Base-by-base conservation (phyloP, 2,329 filamentous ascomycete species). In the Neocucurbitaria cava region DNA sequence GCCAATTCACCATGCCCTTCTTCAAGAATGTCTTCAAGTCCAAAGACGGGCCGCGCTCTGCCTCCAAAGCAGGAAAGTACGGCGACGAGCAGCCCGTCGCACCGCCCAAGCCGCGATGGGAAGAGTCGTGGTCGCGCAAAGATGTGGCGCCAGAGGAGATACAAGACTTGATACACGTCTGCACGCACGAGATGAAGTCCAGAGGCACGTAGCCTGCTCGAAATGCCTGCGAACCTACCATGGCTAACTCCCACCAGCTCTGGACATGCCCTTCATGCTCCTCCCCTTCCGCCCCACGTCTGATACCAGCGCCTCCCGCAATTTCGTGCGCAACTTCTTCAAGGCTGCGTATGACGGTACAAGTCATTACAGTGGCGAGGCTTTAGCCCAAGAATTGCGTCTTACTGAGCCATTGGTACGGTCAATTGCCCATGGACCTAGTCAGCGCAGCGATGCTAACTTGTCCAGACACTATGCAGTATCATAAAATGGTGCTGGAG, bases 401-500 rank as follows among this genome's bases (percentile, higher is more conserved):
- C 87, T 99, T 80, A 91, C 90, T 23, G 94, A 97, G 77, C 92
- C 94, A 54, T 92, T 96, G 89, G 94, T 97, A 83, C 63, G 86
- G 20, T 23, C 39, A 46, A 20, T 18, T 17, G 31, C 31, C 31
- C 13, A 10, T 13, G 17, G 3, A 6, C 17, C 13, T 17, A 35
- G 13, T n/a, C 31, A 35, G 31, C 31, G 31, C 31, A 36, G 39
- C 23, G 43, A 7, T 11, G 11, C 71, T 69, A 46, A 71, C 62
- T 52, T 26, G 41, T 40, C 47, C 53, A 96, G 92, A 92, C 96
- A 52, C 85, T 99, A 49, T 93, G 92, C 61, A 95, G 93, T 68
- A 92, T 97, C 38, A 83, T 95, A 62, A 99, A 98, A 81, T 99
- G 95, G 95, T 98, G 94, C 77, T 99, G 95, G 95, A 93, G 91